Conservation (phyloP, 306 rosid species). For the Prunus dulcis region DNA sequence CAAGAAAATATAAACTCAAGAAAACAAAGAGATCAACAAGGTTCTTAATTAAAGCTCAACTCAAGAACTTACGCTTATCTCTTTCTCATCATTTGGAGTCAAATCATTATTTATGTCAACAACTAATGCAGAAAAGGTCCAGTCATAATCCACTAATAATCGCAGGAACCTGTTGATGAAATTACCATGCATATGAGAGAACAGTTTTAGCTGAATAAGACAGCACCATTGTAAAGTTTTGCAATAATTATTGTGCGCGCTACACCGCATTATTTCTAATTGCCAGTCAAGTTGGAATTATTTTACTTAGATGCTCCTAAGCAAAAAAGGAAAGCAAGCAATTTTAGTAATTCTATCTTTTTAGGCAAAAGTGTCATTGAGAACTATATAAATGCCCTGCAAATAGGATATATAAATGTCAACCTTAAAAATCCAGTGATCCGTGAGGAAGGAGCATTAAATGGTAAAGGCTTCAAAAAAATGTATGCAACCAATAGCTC, state of each 20-base stretch:
- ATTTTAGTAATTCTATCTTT: neutral
- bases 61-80: conserved; percentile 64
- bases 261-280: neutral
- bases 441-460: conserved; percentile 71
- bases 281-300: neutral
- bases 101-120: conserved; percentile 80
- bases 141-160: conserved; percentile 70
- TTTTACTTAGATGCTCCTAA: neutral
- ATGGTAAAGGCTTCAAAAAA: conserved; percentile 81
- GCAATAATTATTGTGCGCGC: neutral
- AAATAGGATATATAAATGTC: conserved; percentile 21
- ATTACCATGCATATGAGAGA: conserved; percentile 3
- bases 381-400: neutral
- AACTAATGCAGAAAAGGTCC: conserved; percentile 75
- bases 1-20: neutral
- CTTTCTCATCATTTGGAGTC: conserved; percentile 52
- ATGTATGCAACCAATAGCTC: conserved; percentile 85
- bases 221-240: neutral
- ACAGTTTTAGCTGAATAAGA: conserved; percentile 16
- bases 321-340: neutral
- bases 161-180: conserved; percentile 67
- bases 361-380: neutral
- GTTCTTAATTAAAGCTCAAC: conserved; percentile 8
- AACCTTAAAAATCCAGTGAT: conserved; percentile 87
- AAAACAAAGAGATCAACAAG: conserved; percentile 1